phyloP scores from a whole-genome alignment of 176 grass and related monocot genomes.

The Zoysia pacifica region DNA sequence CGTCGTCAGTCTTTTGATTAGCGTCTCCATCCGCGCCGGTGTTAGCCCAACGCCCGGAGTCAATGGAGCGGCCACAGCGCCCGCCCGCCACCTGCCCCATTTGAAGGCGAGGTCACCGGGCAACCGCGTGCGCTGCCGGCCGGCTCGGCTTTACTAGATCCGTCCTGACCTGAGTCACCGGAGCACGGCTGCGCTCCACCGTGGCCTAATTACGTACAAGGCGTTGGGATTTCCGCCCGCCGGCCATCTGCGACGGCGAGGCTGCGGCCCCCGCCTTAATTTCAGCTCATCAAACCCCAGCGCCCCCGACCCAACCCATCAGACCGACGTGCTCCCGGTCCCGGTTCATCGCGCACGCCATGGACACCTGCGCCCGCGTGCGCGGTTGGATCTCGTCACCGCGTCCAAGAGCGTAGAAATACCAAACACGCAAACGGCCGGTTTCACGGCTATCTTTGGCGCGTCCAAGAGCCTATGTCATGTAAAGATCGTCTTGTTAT shows the following conservation, averaged over 20 bases:
- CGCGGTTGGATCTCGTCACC: neutral
- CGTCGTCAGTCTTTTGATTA: too few species aligned
- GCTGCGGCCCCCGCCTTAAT: slow-evolving; percentile 1
- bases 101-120: neutral
- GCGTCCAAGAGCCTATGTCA: neutral
- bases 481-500: slow-evolving; percentile 18
- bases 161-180: too few species aligned
- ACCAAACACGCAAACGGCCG: neutral
- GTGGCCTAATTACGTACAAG: neutral
- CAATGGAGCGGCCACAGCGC: neutral
- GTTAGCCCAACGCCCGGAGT: neutral
- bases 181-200: neutral
- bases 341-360: neutral
- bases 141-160: neutral
- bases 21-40: slow-evolving; percentile 10
- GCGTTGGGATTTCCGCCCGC: neutral
- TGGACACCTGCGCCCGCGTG: neutral
- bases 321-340: neutral
- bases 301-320: neutral
- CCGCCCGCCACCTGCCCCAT: neutral
- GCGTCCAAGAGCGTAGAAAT: too few species aligned
- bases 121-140: neutral
- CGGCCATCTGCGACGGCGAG: neutral
- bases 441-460: neutral
- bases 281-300: slow-evolving; percentile 43